Evolutionary conservation across 1,284 basidiomycete genomes (phyloP).

Genomic region (Salmacisia buchloeana): DNA sequence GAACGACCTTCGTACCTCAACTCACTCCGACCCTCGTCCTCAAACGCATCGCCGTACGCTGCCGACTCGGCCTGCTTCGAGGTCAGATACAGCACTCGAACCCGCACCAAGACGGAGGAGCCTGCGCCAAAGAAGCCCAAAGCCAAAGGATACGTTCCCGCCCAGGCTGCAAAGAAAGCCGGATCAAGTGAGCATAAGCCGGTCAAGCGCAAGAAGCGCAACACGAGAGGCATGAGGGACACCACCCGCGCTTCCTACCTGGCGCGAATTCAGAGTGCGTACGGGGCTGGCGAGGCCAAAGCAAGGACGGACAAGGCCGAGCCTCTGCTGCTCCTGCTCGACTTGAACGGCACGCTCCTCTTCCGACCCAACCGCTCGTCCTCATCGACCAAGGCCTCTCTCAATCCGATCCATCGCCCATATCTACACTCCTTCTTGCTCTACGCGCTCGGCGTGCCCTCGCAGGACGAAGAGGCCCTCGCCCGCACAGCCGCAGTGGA

Average conservation of each 20-base stretch:
- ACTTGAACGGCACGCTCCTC: constrained; percentile 77
- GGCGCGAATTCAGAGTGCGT: too few species aligned
- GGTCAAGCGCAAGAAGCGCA: not conserved
- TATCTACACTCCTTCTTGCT: constrained; percentile 64
- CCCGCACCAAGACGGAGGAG: too few species aligned
- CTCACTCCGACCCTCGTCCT: too few species aligned
- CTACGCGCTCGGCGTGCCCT: constrained; percentile 53
- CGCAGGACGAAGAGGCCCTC: constrained; percentile 8
- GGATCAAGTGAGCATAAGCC: not conserved
- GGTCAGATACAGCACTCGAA: too few species aligned
- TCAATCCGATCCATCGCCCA: constrained; percentile 53
- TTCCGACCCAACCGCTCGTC: constrained; percentile 56
- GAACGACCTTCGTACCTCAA: too few species aligned
- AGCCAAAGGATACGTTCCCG: too few species aligned
- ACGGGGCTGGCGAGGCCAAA: too few species aligned
- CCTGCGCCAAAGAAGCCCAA: too few species aligned
- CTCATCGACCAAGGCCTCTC: constrained; percentile 17
- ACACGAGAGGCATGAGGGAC: not conserved
- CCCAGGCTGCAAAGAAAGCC: too few species aligned
- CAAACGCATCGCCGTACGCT: too few species aligned
- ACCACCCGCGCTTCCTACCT: not conserved
- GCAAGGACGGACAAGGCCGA: too few species aligned
- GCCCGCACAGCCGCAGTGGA: not conserved
- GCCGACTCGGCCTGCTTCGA: too few species aligned
- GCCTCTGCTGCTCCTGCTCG: constrained; percentile 63